These are phyloP conservation scores for Pluteus cervinus DNA, from an alignment of 768 basidiomycete genomes.

Conservation along the genomic window DNA sequence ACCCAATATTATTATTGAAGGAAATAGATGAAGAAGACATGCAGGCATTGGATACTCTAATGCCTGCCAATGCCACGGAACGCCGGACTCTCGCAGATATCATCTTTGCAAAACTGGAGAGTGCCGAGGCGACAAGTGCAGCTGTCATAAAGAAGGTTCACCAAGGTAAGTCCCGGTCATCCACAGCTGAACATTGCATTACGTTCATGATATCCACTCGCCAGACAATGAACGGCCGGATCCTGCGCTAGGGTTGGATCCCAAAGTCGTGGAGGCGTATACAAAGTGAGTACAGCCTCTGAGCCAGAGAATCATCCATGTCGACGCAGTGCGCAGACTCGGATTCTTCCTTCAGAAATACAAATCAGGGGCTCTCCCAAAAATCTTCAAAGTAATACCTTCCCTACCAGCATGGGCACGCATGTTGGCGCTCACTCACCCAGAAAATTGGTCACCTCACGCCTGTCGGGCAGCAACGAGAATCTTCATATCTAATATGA, in stretches of 20 bases:
- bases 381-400: constrained; percentile 97
- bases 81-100: constrained; percentile 90
- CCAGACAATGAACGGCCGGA: constrained; percentile 55
- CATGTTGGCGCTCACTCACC: constrained; percentile 86
- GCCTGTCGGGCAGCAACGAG: constrained; percentile 91
- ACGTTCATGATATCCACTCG: constrained; percentile 2
- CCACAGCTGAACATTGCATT: constrained; percentile 1
- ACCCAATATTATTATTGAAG: constrained; percentile 29
- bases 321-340: constrained; percentile 44
- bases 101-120: constrained; percentile 92
- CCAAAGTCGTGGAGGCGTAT: constrained; percentile 89
- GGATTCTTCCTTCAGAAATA: constrained; percentile 82
- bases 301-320: neutral
- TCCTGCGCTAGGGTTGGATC: constrained; percentile 84
- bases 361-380: constrained; percentile 91
- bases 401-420: constrained; percentile 95
- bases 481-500: constrained; percentile 96
- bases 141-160: constrained; percentile 55
- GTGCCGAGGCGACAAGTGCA: constrained; percentile 45
- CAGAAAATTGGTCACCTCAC: constrained; percentile 93
- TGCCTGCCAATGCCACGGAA: constrained; percentile 70
- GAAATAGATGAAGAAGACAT: constrained; percentile 91
- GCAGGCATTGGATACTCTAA: constrained; percentile 74
- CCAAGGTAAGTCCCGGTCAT: constrained; percentile 35
- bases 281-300: constrained; percentile 59